Percentiles rank a stretch among this genome's conserved stretches.
These are phyloP conservation scores for Tuber magnatum DNA, from an alignment of 495 filamentous ascomycete genomes.

Conservation along the genomic window DNA sequence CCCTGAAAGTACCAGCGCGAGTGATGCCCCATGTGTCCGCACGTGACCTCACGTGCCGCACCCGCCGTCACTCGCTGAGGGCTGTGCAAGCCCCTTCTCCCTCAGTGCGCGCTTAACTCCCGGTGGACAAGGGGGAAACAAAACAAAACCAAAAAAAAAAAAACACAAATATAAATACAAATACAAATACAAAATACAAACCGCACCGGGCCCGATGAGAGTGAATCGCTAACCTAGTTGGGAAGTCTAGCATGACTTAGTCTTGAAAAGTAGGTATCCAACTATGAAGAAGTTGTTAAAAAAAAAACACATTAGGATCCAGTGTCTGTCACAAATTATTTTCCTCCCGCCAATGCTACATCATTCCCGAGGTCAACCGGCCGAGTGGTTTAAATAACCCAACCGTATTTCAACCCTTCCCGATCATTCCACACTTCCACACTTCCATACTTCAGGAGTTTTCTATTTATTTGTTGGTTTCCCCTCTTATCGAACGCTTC, in stretches of 20 bases:
- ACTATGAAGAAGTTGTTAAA: neutral
- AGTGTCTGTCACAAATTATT: neutral
- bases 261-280: neutral
- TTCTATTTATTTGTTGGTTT: neutral
- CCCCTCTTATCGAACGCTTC: neutral
- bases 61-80: neutral
- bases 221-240: neutral
- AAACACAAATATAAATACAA: neutral
- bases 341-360: neutral
- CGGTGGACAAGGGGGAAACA: neutral
- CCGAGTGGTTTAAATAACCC: neutral
- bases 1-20: neutral
- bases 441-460: neutral
- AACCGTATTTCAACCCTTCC: neutral
- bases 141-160: neutral
- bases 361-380: neutral
- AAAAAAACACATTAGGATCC: neutral
- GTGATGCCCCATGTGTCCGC: neutral
- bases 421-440: neutral
- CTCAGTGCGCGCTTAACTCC: neutral
- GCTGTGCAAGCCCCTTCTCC: neutral
- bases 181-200: neutral
- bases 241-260: neutral
- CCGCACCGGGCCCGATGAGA: neutral
- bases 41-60: neutral